Percentiles rank a stretch among this genome's conserved stretches.
These are phyloP conservation scores for Asterochloris sp. DNA, from an alignment of 139 green algal genomes.

Conservation along the genomic window DNA sequence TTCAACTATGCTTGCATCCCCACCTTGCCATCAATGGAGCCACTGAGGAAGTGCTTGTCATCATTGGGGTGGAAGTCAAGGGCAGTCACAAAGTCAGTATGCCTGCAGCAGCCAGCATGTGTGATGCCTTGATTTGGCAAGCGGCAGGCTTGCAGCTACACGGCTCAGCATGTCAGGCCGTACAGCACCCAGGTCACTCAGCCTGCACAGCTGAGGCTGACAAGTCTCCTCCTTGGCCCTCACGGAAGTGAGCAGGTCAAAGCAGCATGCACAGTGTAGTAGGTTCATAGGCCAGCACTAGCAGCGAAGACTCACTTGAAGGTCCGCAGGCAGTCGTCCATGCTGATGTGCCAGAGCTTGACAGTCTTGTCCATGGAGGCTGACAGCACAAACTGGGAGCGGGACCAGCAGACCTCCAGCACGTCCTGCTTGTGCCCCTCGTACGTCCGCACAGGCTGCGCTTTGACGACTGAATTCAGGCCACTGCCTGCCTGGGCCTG, in stretches of 20 bases:
- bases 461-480: slow-evolving; percentile 18
- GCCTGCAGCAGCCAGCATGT: slow-evolving; percentile 24
- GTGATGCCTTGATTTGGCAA: too few relatives aligned
- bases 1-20: background rate
- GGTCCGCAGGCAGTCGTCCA: slow-evolving; percentile 63
- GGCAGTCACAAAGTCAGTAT: slow-evolving; percentile 77
- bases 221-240: too few relatives aligned
- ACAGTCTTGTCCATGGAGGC: slow-evolving; percentile 87
- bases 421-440: slow-evolving; percentile 68
- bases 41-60: slow-evolving; percentile 76
- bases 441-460: slow-evolving; percentile 29
- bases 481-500: too few relatives aligned
- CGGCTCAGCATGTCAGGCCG: too few relatives aligned
- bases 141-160: too few relatives aligned
- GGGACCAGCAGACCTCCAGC: slow-evolving; percentile 81
- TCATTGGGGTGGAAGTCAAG: slow-evolving; percentile 83
- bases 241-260: too few relatives aligned
- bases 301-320: slow-evolving; percentile 45
- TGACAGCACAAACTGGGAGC: slow-evolving; percentile 74
- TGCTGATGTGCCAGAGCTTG: slow-evolving; percentile 81
- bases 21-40: slow-evolving; percentile 80
- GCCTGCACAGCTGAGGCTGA: too few relatives aligned
- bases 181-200: too few relatives aligned
- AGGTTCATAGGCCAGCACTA: background rate
- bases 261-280: too few relatives aligned